Percentiles rank a stretch among this genome's conserved stretches.
Conservation (phyloP, 441 rosid genomes). For the Euphorbia celastroides region DNA sequence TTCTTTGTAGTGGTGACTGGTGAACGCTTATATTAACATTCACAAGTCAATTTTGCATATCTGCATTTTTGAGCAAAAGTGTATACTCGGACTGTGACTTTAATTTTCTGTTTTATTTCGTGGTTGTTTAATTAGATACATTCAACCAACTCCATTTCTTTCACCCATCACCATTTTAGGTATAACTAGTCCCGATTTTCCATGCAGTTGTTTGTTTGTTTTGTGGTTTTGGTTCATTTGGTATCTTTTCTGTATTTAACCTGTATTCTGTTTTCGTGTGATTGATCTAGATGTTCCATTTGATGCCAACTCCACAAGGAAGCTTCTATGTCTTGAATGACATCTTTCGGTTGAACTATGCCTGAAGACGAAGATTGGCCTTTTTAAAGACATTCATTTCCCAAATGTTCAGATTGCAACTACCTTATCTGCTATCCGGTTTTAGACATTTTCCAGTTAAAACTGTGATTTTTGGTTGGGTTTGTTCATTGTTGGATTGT, state of each 20-base stretch:
- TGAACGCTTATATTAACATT: no score
- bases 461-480: slow-evolving; percentile 22
- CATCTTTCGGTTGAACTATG: slow-evolving; percentile 97
- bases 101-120: background rate
- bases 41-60: no score
- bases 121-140: background rate
- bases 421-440: slow-evolving; percentile 22
- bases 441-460: slow-evolving; percentile 26
- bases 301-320: slow-evolving; percentile 90
- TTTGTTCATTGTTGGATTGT: slow-evolving; percentile 24
- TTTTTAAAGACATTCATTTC: background rate
- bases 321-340: slow-evolving; percentile 89
- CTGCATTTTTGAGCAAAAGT: no score
- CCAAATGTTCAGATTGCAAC: slow-evolving; percentile 15
- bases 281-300: slow-evolving; percentile 82
- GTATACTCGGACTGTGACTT: background rate
- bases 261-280: slow-evolving; percentile 3
- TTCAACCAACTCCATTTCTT: no score
- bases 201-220: background rate
- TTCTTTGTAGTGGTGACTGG: background rate
- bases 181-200: background rate
- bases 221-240: background rate
- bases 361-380: slow-evolving; percentile 36
- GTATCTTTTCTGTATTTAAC: slow-evolving; percentile 8
- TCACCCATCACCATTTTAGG: no score